Evolutionary conservation across 495 filamentous ascomycete species (phyloP), one percentile per base, ranked within the genome.

Genomic region (Penicillium atrosanguineum): DNA sequence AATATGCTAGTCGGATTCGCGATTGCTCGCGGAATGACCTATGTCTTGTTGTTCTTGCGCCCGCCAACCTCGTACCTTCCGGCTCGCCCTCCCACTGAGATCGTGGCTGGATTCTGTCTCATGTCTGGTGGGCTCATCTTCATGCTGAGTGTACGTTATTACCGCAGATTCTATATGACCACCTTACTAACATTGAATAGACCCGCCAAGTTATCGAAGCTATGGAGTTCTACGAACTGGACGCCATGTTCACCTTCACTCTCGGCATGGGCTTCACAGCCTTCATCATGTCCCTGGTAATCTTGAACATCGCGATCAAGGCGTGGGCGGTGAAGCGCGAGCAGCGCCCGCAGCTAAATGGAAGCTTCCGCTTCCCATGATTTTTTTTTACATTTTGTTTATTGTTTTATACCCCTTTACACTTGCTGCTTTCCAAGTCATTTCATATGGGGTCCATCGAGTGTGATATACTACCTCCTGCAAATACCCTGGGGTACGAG

Each of bases 181-280:
- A 36, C 23, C 23, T 23, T 23, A 39, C 12, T 12, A 1, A 23
- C 44, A 42, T 20, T 51, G 14, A 57, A 26, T 44, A 86, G 85
- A 83, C 85, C 50, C 82, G 80, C 21, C 88, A 90, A 62, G 89
- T 87, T 0, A 79, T 96, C 29, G 68, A 76, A 8, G 79, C 87
- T n/a, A 87, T 97, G 74, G 88, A 95, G 48, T 78, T 78, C 37
- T 83, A 90, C 65, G 71, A 83, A 25, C 70, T 77, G 68, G 75
- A 88, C 57, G 89, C 90, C 50, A 97, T 96, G 93, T 95, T 96
- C 70, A 82, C 89, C 53, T 94, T 96, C 72, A 96, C 90, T 3
- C 85, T 97, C 7, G 87, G 85, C 23, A 86, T 96, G 82, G 93
- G 93, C 4, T 63, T 93, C 37, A 87, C 87, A 12, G 86, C 85